Conservation (phyloP, 2,329 filamentous ascomycete genomes). For the Penicillium sp. region DNA sequence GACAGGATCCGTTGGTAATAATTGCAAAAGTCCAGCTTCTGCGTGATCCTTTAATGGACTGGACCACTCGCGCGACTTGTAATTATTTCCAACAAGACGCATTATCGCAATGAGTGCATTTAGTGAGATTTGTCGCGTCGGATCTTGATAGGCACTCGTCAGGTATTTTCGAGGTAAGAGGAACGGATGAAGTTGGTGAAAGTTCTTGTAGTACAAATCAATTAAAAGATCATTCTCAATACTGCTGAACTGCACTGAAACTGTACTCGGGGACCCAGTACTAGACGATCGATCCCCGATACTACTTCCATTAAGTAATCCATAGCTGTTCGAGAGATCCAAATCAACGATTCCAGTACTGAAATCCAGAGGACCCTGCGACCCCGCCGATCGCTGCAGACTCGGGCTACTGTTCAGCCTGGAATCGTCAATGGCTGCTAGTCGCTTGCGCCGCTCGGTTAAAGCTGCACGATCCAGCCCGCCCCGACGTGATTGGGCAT, state of each 20-base stretch:
- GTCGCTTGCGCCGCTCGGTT: constrained; percentile 21
- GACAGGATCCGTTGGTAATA: constrained; percentile 15
- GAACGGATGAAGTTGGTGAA: constrained; percentile 32
- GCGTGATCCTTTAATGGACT: constrained; percentile 12
- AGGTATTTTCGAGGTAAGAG: constrained; percentile 25
- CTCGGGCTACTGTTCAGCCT: background rate
- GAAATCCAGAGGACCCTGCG: background rate
- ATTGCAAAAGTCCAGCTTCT: constrained; percentile 12
- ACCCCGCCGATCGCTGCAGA: background rate
- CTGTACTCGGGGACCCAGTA: background rate
- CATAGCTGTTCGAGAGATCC: background rate
- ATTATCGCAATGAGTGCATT: constrained; percentile 27
- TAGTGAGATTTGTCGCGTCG: constrained; percentile 9
- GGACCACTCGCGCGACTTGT: constrained; percentile 19
- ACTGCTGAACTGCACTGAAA: background rate
- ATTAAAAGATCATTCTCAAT: constrained; percentile 18
- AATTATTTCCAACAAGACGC: constrained; percentile 32
- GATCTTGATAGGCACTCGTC: constrained; percentile 12
- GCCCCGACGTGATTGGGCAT: constrained; percentile 51
- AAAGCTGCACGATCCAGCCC: constrained; percentile 25
- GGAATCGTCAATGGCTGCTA: constrained; percentile 1
- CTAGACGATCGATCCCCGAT: background rate
- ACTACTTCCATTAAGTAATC: constrained; percentile 3
- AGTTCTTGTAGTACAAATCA: constrained; percentile 33
- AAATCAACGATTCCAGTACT: background rate